Base-by-base conservation (phyloP, 2,329 filamentous ascomycete species). In the Hypoxylon sp. region DNA sequence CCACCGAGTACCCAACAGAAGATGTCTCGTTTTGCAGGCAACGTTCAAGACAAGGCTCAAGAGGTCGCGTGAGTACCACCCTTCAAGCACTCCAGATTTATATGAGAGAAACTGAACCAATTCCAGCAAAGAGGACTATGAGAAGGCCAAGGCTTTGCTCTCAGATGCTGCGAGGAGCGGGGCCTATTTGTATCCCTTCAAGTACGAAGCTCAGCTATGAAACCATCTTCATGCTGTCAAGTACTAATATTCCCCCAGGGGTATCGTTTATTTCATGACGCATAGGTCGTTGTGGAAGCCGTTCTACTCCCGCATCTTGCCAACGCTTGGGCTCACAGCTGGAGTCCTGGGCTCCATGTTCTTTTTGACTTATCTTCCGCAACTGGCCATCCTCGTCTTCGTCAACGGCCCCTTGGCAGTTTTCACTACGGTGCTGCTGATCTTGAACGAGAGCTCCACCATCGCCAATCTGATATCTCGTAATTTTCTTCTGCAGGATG, bases 101-200 rank as follows among this genome's bases (percentile, higher is more conserved):
- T 8, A 15, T 26, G 3, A 26, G 26, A 9, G 11, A 8, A 29
- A 35, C 55, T 69, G n/a, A 58, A 66, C 27, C 37, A 23, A n/a
- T 43, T 38, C 2, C 62, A 87, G 84, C 38, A 79, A 85, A 62
- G 87, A 93, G 64, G 93, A 97, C 70, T 87, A 88, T 54, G 81
- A 84, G 59, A 86, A 87, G 62, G 83, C 90, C 52, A 85, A 80
- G 65, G 75, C 75, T 13, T 79, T 92, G 31, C 81, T 91, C 37
- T 76, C 81, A 35, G 86, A 91, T 69, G 90, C 91, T 26, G 84
- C 87, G 48, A 85, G 81, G 67, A 96, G 92, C 63, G 85, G 87
- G 46, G 86, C 92, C 20, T 97, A 95, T 72, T 75, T 96, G 62
- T 97, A 97, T 75, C 94, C 94, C 21, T 81, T 97, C 75, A 92